Evolutionary conservation across 345 rosid species (phyloP), one percentile per base, ranked within the genome.

Genomic region (Reutealis trisperma): DNA sequence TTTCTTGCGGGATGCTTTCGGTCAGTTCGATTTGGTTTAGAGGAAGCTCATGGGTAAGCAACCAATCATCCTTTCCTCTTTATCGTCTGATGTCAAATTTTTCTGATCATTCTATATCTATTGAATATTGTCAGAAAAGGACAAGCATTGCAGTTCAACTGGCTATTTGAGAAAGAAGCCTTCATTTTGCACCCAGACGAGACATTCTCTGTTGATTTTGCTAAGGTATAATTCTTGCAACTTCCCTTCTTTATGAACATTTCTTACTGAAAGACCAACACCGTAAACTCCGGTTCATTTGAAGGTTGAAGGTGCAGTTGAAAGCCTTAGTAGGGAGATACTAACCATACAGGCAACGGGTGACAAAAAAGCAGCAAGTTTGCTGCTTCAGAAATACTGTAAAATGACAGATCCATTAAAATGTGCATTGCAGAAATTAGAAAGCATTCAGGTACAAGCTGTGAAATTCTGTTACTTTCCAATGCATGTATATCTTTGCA

Each of bases 1-100:
- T 93, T 93, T 85, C 88, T 95, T 32, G 91, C 96, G 3, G 98
- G 99, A 71, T 95, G 97, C 87, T 95, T 95, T 80, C 93, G 96
- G 68, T 93, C 99, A 0, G 89, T 95, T 70, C 90, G 98, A 55
- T 93, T 95, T 84, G 98, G 99, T 76, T 88, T 95, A 71, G 83
- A 89, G 77, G 98, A 91, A 89, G 94, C 98, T 86, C 99, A 93
- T 81, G 99, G 98, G 98, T 95, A 88, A 87, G 79, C 70, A 47
- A 75, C 22, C 37, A 22, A 51, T 70, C 42, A 22, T 49, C 27
- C 77, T 70, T 49, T 25, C 9, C 76, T 70, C 79, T 71, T 81
- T 80, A 12, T 57, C 71, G 30, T 47, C 70, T 75, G 22, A 19
- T 66, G 67, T 58, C n/a, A n/a, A n/a, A 41, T 64, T 22, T 51